A percentile compares a stretch with the other conserved stretches of the same genome.
phyloP scores from a whole-genome alignment of 2,329 filamentous ascomycete species.

The Nothophaeocryptopus gaeumannii region DNA sequence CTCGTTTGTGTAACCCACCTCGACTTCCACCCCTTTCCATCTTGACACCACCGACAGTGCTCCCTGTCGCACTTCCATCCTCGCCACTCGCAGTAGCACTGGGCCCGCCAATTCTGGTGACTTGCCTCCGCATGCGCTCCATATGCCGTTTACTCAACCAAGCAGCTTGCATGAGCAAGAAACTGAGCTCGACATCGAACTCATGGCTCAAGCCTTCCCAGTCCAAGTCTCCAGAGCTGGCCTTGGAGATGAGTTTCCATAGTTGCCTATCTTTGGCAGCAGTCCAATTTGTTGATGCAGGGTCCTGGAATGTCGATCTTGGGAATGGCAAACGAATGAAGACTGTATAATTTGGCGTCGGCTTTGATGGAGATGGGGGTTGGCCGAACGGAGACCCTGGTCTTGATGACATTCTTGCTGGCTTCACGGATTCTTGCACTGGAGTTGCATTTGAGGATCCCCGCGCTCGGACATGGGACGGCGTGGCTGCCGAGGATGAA shows the following conservation, averaged over 20 bases:
- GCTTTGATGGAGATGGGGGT: slow-evolving; percentile 3
- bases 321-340: slow-evolving; percentile 88
- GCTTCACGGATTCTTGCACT: slow-evolving; percentile 13
- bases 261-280: slow-evolving; percentile 79
- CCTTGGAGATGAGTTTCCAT: slow-evolving; percentile 84
- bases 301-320: slow-evolving; percentile 84
- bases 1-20: slow-evolving; percentile 26
- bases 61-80: slow-evolving; percentile 36
- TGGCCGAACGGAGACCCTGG: slow-evolving; percentile 12
- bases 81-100: slow-evolving; percentile 12
- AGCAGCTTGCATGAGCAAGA: slow-evolving; percentile 87
- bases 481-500: slow-evolving; percentile 20
- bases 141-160: slow-evolving; percentile 91
- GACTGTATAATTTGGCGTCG: slow-evolving; percentile 59
- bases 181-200: slow-evolving; percentile 82
- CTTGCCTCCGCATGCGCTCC: slow-evolving; percentile 84
- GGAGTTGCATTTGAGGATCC: slow-evolving; percentile 23
- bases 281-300: slow-evolving; percentile 85
- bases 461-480: slow-evolving; percentile 20
- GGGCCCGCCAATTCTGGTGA: slow-evolving; percentile 58
- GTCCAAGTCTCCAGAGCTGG: slow-evolving; percentile 66
- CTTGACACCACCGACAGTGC: slow-evolving; percentile 39
- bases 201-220: slow-evolving; percentile 54
- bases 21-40: slow-evolving; percentile 55
- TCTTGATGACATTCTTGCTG: slow-evolving; percentile 20